Base-by-base conservation (phyloP, 1,284 basidiomycete species). In the Megacollybia platyphylla region DNA sequence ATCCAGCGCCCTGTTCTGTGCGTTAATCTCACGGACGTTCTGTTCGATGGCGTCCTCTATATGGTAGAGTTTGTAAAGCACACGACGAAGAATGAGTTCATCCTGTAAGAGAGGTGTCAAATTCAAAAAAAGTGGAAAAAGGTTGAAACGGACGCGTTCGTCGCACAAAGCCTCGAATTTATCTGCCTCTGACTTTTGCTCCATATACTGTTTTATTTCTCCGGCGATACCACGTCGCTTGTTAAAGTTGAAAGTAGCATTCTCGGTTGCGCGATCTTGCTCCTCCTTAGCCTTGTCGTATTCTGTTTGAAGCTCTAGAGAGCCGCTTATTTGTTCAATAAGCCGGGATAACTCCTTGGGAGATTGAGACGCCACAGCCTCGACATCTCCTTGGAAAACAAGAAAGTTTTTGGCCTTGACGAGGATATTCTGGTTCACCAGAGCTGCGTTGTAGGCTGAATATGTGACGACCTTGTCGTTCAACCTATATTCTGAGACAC, bases 371-470 rank as follows among this genome's bases (percentile, higher is more conserved):
- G 96, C 96, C 38, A 99, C 89, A 2, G 91, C 89, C 63, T 98
- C 96, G 31, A 99, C 96, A 58, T 98, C 96, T 44, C 96, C 96
- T 61, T 97, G 92, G 65, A 99, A 99, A n/a, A 98, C 96, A 43
- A 98, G 81, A 57, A 98, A 98, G 68, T 98, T 98, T 67, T 97
- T 97, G 15, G 96, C 96, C 64, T 97, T 97, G 57, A 98, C 93
- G 44, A 98, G 86, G 54, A 99, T 90, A 57, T 97, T 97, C 61
- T 94, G 90, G 18, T 74, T 70, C 44, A 86, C 73, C 27, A 97
- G 80, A 11, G 87, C 83, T 8, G 79, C 67, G 49, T 93, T 93
- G 65, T 97, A 97, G 0, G 76, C 75, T 24, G 80, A 74, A 58
- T 91, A 92, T 0, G 86, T 82, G 39, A 93, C 87, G 8, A 76